phyloP scores from a whole-genome alignment of 305 asterid species.

The Fraxinus floribunda region DNA sequence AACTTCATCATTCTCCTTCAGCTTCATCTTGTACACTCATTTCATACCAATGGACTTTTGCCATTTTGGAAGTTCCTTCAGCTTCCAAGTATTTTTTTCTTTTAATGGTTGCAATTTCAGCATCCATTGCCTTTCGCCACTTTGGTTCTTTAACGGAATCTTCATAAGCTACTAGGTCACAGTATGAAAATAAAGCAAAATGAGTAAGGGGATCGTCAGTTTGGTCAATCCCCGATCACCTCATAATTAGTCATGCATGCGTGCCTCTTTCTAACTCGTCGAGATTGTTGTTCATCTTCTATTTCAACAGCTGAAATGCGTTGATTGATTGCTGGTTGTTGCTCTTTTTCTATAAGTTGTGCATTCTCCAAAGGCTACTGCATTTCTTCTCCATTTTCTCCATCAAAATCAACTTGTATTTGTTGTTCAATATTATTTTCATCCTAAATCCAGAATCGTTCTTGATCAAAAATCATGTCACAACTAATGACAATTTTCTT shows the following conservation, averaged over 20 bases:
- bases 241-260: background rate
- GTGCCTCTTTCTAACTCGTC: background rate
- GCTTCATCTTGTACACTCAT: background rate
- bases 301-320: no score
- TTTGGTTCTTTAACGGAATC: background rate
- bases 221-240: no score
- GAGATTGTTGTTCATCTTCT: background rate
- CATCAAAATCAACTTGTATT: no score
- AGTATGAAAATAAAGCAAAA: background rate
- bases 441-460: no score
- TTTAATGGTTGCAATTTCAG: background rate
- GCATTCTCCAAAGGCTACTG: background rate
- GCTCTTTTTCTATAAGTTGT: background rate
- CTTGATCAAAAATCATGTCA: no score
- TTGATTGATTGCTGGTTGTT: background rate
- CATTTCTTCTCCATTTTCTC: no score
- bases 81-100: background rate
- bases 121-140: background rate
- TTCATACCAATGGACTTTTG: background rate
- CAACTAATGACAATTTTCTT: no score
- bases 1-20: background rate
- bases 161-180: background rate
- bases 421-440: no score
- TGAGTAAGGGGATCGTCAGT: no score
- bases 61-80: background rate